Conservation (phyloP, 2,329 filamentous ascomycete genomes). For the Torrubiella hemipterigena region DNA sequence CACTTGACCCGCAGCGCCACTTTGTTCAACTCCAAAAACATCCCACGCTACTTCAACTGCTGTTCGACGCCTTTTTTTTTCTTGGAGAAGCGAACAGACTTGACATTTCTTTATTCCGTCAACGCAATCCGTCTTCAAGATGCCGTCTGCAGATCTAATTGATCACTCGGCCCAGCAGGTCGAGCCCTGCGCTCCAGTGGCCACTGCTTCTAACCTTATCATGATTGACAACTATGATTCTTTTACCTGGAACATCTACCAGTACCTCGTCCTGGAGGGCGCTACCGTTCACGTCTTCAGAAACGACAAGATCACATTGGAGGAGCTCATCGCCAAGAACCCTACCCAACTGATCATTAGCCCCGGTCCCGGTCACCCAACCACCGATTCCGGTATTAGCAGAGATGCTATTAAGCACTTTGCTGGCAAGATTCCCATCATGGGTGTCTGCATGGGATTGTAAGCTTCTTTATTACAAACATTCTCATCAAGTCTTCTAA, state of each 20-base stretch:
- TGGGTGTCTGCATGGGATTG: conserved; percentile 99
- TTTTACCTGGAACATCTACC: conserved; percentile 98
- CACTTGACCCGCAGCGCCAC: too few species aligned
- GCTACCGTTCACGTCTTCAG: conserved; percentile 81
- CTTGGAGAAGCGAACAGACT: conserved; percentile 13
- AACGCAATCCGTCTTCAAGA: too few species aligned
- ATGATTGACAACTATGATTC: conserved; percentile 99
- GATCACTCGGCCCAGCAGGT: conserved; percentile 87
- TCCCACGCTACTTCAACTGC: too few species aligned
- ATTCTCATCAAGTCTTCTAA: neutral
- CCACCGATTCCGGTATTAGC: conserved; percentile 84
- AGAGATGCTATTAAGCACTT: conserved; percentile 86
- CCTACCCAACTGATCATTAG: conserved; percentile 93
- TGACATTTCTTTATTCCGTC: conserved; percentile 22
- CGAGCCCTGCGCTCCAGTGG: conserved; percentile 56
- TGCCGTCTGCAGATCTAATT: conserved; percentile 38
- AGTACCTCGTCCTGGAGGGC: conserved; percentile 93
- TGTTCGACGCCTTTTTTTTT: too few species aligned
- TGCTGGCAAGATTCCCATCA: conserved; percentile 83
- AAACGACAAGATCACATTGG: conserved; percentile 82
- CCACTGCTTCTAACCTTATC: conserved; percentile 79
- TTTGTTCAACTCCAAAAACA: too few species aligned
- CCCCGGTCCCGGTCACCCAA: conserved; percentile 86
- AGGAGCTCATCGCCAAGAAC: conserved; percentile 70
- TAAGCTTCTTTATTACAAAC: conserved; percentile 30